Evolutionary conservation across 2,329 filamentous ascomycete species (phyloP), one percentile per base, ranked within the genome.

Genomic region (Cordyceps farinosa): DNA sequence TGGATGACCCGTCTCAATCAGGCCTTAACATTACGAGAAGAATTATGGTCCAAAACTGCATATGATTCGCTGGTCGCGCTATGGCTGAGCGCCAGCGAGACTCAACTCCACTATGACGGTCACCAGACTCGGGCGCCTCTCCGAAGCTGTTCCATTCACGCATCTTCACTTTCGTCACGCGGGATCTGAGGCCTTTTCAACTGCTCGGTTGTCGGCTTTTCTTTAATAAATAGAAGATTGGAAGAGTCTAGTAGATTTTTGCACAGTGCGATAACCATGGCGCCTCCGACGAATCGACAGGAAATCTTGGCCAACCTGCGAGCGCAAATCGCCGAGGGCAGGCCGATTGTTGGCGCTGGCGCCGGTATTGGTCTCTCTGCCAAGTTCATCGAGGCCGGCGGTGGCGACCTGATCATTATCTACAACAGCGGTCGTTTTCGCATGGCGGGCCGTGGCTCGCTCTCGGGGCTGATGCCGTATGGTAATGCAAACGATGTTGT

Each of bases 371-470:
- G 88, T 0, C 80, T 91, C 3, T 88, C 87, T 2, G 88, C 88
- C 65, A 91, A 91, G 69, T 88, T 84, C 69, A 83, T 90, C 66
- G 88, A 91, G 72, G 80, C 81, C 52, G 88, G 88, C 44, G 87
- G 87, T 65, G 85, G 83, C 15, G 87, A 90, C 69, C 76, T 91
- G 48, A 89, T 91, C 69, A 85, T 90, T 66, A 82, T 90, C 68
- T 90, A 90, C 78, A 90, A 90, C 73, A 87, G 84, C 44, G 88
- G 88, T 0, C 82, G 88, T 4, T 91, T 88, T 71, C 84, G 88
- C 10, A 91, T 91, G 89, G 88, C 87, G 0, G 88, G 89, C 0
- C 79, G 85, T 48, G 88, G 88, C 0, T 90, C 87, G 0, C 74
- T 90, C 11, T 87, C 88, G 0, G 88, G 88, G 0, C 74, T 90